Evolutionary conservation across 164 flowering plant species (phyloP).

Genomic region (Stephania japonica): DNA sequence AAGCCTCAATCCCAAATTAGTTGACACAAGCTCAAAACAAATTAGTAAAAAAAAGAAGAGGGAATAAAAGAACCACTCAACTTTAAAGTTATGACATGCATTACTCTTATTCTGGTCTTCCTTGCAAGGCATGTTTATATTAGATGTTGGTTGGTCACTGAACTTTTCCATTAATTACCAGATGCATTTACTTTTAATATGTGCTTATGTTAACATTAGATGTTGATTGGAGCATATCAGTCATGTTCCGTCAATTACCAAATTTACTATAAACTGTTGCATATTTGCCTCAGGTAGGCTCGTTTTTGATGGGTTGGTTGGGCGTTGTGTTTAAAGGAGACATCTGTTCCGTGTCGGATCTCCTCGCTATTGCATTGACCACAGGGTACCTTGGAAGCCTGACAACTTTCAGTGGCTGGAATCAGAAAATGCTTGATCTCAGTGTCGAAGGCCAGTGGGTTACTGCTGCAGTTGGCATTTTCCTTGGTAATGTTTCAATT

Average conservation of each 20-base stretch:
- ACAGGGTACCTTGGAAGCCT: slow-evolving; percentile 97
- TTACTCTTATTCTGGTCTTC: background rate
- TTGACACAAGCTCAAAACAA: too few relatives aligned
- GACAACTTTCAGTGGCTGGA: slow-evolving; percentile 98
- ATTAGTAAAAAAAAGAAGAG: too few relatives aligned
- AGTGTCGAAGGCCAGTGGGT: slow-evolving; percentile 66
- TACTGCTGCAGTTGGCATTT: slow-evolving; percentile 42
- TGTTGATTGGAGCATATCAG: background rate
- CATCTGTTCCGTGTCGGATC: slow-evolving; percentile 51
- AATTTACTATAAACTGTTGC: background rate
- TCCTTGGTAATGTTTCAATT: slow-evolving; percentile 40
- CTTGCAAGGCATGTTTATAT: too few relatives aligned
- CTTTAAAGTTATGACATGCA: background rate
- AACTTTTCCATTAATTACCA: too few relatives aligned
- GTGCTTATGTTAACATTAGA: background rate
- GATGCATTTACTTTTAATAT: too few relatives aligned
- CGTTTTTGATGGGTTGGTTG: slow-evolving; percentile 96
- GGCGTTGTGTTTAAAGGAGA: slow-evolving; percentile 79
- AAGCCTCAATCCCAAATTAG: too few relatives aligned
- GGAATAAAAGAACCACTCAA: background rate
- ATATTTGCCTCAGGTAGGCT: slow-evolving; percentile 55
- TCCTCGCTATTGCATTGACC: slow-evolving; percentile 69
- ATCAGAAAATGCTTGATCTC: slow-evolving; percentile 90
- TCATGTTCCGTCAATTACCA: background rate
- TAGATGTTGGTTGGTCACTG: too few relatives aligned